These are phyloP conservation scores for Fusarium denticulatum DNA, from an alignment of 2,329 filamentous ascomycete genomes.

Conservation along the genomic window DNA sequence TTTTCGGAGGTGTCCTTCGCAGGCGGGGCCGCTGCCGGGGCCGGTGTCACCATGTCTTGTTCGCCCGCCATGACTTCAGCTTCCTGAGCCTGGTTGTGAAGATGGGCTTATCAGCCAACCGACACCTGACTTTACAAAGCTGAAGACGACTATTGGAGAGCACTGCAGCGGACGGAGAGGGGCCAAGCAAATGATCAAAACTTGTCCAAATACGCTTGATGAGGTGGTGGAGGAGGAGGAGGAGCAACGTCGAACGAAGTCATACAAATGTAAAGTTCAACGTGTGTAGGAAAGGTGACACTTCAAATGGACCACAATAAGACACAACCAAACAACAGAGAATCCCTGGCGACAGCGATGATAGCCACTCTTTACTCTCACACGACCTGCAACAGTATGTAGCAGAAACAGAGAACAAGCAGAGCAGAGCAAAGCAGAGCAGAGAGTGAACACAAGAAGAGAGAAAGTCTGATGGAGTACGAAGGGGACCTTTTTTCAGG, in stretches of 20 bases:
- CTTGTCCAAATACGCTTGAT: neutral
- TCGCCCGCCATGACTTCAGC: slow-evolving; percentile 25
- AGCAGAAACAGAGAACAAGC: slow-evolving; percentile 19
- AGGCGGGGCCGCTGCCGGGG: slow-evolving; percentile 27
- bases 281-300: neutral
- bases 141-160: neutral
- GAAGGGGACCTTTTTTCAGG: slow-evolving; percentile 19
- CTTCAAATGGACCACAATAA: neutral
- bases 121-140: neutral
- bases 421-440: neutral
- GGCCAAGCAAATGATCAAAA: neutral
- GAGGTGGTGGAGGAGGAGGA: neutral
- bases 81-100: slow-evolving; percentile 1
- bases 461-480: slow-evolving; percentile 33
- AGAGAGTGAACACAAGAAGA: slow-evolving; percentile 20
- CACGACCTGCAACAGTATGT: slow-evolving; percentile 15
- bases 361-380: slow-evolving; percentile 2
- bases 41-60: slow-evolving; percentile 31
- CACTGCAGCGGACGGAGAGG: neutral
- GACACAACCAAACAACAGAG: neutral
- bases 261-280: slow-evolving; percentile 4
- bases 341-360: neutral
- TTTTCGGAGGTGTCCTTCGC: slow-evolving; percentile 25
- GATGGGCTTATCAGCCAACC: neutral
- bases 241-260: neutral